phyloP scores from a whole-genome alignment of 1,284 basidiomycete species.

The Schizopora paradoxa region DNA sequence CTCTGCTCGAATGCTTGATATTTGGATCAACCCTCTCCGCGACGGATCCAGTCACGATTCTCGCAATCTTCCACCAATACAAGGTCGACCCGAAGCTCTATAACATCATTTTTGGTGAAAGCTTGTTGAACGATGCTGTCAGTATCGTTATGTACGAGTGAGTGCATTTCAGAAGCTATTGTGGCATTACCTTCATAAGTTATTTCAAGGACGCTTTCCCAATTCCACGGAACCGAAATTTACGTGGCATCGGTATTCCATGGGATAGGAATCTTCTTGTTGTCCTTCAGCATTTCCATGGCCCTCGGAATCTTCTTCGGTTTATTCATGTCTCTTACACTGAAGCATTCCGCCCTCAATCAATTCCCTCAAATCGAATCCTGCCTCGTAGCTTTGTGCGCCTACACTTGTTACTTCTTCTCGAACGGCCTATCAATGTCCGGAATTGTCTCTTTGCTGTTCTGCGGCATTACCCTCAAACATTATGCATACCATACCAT shows the following conservation, averaged over 20 bases:
- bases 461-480: constrained; percentile 98
- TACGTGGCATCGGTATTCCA: constrained; percentile 88
- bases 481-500: constrained; percentile 99
- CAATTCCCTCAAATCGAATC: constrained; percentile 91
- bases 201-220: constrained; percentile 65
- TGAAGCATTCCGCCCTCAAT: constrained; percentile 90
- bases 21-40: constrained; percentile 97
- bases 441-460: constrained; percentile 95
- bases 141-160: constrained; percentile 99
- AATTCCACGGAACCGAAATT: constrained; percentile 89
- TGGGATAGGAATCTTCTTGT: constrained; percentile 92
- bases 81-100: constrained; percentile 99
- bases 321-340: constrained; percentile 82
- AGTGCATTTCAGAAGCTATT: constrained; percentile 36
- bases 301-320: constrained; percentile 89
- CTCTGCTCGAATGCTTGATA: constrained; percentile 87
- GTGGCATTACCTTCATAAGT: constrained; percentile 3
- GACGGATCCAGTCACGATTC: constrained; percentile 97
- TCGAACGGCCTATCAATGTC: constrained; percentile 93
- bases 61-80: constrained; percentile 98
- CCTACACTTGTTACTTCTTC: constrained; percentile 99
- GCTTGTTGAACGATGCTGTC: constrained; percentile 96
- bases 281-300: constrained; percentile 94
- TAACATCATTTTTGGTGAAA: constrained; percentile 97
- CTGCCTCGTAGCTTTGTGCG: constrained; percentile 89